phyloP scores from a whole-genome alignment of 257 asterid species.

The Solanum clarkiae region DNA sequence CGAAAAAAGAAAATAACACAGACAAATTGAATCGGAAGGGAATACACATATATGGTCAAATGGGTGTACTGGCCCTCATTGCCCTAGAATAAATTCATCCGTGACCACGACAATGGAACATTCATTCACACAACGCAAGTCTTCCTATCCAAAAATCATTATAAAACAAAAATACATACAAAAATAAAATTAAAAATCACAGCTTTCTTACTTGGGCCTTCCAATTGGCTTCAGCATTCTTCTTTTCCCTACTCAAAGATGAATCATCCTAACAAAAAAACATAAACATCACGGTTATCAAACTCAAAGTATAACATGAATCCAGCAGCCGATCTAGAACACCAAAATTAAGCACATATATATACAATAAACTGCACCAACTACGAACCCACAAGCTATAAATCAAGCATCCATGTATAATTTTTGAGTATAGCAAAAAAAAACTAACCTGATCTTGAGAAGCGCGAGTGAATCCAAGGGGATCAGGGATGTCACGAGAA shows the following conservation, averaged over 20 bases:
- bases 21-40: not conserved
- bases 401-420: not conserved
- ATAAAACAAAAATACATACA: not conserved
- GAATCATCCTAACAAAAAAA: slow-evolving; percentile 59
- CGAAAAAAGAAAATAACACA: too few species aligned
- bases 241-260: slow-evolving; percentile 63
- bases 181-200: not conserved
- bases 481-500: slow-evolving; percentile 78
- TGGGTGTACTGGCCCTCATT: not conserved
- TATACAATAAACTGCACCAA: not conserved
- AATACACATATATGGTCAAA: not conserved
- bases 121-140: not conserved
- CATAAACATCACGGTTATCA: not conserved
- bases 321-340: not conserved
- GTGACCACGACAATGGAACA: not conserved
- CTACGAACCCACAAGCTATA: not conserved
- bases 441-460: slow-evolving; percentile 72
- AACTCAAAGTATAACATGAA: not conserved
- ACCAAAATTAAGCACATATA: not conserved
- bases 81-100: not conserved
- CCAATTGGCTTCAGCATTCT: slow-evolving; percentile 89
- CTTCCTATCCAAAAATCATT: not conserved
- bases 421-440: not conserved
- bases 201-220: slow-evolving; percentile 45
- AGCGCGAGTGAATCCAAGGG: slow-evolving; percentile 75